Base-by-base conservation (phyloP, 805 yeast species). In the Saccharomycopsis sp. region DNA sequence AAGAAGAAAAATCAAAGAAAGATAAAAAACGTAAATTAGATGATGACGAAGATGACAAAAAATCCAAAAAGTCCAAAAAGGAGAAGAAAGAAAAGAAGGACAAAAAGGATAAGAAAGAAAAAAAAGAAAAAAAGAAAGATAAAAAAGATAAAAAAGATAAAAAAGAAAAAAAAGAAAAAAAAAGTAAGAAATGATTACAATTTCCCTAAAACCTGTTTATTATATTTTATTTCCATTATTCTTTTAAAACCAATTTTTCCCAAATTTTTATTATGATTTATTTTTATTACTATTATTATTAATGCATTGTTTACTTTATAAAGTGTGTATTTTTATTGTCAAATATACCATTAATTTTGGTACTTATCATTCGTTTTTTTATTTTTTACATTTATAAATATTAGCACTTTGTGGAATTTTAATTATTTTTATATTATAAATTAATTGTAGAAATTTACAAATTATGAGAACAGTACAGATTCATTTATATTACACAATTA, bases 11-110 rank as follows among this genome's bases (percentile, higher is more conserved):
- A n/a, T n/a, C n/a, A n/a, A 38, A 55, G 49, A 53, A 58, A 46
- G 47, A 46, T 51, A 51, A 55, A 34, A 55, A 57, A 44, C 51
- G 54, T 43, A 52, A 56, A 34, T 54, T 54, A 47, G 56, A 63
- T 47, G 58, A 60, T 58, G 55, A 57, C 21, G 53, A 58, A 49
- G 58, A 58, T 45, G 51, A 54, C 33, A 59, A 61, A 48, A 57
- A 60, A 46, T 55, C 58, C 30, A 31, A 43, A 15, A 62, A 63
- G 57, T 56, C 4, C 58, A 59, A 52, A 34, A 19, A 32, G 41
- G 32, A 34, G 31, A 21, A 30, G 33, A 23, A 36, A 26, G 37
- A 38, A 31, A 31, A 34, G 34, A 36, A 40, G 34, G 43, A 36
- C 23, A 33, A 41, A 39, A 32, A 39, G 35, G 41, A 44, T 31